Conservation (phyloP, 805 yeast genomes). For the Candida piceae region DNA sequence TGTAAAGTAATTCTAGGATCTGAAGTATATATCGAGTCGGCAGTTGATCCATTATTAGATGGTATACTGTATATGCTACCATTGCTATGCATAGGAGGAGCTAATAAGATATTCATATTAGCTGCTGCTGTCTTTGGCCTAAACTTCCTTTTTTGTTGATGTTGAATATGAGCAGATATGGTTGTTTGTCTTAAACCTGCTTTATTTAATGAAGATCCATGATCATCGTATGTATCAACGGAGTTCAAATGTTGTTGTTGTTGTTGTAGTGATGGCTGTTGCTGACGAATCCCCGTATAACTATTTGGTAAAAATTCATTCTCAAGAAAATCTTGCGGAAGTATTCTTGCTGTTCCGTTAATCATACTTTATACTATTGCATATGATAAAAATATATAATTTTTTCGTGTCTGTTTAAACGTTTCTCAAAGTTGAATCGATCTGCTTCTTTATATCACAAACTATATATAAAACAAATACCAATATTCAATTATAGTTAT, state of each 20-base stretch:
- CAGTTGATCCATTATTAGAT: constrained; percentile 3
- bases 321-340: not conserved
- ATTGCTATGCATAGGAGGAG: no score
- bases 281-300: constrained; percentile 1
- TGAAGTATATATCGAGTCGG: not conserved
- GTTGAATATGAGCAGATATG: constrained; percentile 22
- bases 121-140: constrained; percentile 20
- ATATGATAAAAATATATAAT: no score
- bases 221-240: constrained; percentile 26
- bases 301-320: constrained; percentile 4
- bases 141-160: constrained; percentile 22
- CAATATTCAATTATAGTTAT: no score
- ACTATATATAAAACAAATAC: no score
- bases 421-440: no score
- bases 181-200: constrained; percentile 30
- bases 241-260: constrained; percentile 3
- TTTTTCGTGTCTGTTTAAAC: no score
- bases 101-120: constrained; percentile 4
- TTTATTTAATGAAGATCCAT: constrained; percentile 21
- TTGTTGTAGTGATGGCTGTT: no score
- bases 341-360: not conserved
- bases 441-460: no score
- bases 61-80: constrained; percentile 7
- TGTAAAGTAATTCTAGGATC: constrained; percentile 1
- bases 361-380: no score